These are phyloP conservation scores for Cokeromyces recurvatus DNA, from an alignment of 371 early-diverging fungal genomes.

Conservation along the genomic window DNA sequence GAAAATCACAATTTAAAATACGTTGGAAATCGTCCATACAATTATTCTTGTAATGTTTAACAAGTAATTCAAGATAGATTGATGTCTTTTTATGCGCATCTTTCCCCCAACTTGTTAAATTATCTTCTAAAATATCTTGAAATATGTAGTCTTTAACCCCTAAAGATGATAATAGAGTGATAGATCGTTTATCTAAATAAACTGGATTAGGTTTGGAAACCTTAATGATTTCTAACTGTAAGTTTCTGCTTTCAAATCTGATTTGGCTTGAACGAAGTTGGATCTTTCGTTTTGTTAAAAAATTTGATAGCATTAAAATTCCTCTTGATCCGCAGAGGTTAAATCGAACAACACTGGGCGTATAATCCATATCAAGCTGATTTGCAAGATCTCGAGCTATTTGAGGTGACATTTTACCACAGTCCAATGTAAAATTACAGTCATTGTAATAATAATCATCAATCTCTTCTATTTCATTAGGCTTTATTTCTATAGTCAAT, in stretches of 20 bases:
- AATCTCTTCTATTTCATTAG: conserved; percentile 32
- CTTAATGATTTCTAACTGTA: conserved; percentile 50
- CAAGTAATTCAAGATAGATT: conserved; percentile 19
- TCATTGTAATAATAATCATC: conserved; percentile 49
- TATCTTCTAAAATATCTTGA: conserved; percentile 23
- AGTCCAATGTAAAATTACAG: conserved; percentile 66
- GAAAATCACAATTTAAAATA: conserved; percentile 48
- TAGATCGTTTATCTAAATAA: conserved; percentile 60
- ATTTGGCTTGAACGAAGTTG: conserved; percentile 59
- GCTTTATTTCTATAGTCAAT: background rate
- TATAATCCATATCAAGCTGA: conserved; percentile 23
- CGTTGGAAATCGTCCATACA: conserved; percentile 19
- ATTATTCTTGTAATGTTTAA: conserved; percentile 38
- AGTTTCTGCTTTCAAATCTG: conserved; percentile 52
- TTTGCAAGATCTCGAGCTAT: conserved; percentile 39
- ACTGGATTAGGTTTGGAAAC: conserved; percentile 36
- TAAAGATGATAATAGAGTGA: conserved; percentile 54
- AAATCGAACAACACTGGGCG: conserved; percentile 73
- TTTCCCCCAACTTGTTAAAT: conserved; percentile 1
- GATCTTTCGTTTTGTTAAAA: conserved; percentile 21
- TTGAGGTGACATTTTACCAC: conserved; percentile 56
- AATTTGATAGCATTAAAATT: conserved; percentile 36
- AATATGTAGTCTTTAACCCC: conserved; percentile 50
- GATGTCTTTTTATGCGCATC: conserved; percentile 28
- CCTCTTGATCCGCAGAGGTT: conserved; percentile 77